A percentile compares a stretch with the other conserved stretches of the same genome.
These are phyloP conservation scores for Tetracentron sinense DNA, from an alignment of 164 flowering plant genomes.

Conservation along the genomic window DNA sequence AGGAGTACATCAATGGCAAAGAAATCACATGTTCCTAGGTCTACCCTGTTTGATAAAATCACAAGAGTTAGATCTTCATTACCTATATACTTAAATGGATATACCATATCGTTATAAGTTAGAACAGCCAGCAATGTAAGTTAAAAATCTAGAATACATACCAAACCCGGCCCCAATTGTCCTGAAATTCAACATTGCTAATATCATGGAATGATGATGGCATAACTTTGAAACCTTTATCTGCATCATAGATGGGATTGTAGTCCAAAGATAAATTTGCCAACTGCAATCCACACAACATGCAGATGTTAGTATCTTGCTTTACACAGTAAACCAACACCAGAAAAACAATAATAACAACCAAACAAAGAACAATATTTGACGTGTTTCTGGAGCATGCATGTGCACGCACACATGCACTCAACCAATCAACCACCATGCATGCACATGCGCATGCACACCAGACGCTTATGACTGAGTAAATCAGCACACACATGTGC, in stretches of 20 bases:
- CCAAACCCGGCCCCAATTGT: constrained; percentile 94
- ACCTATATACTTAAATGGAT: neutral
- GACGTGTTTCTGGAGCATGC: neutral
- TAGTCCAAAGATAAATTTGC: constrained; percentile 63
- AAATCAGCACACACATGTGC: no score
- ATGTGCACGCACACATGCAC: neutral
- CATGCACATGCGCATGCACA: no score
- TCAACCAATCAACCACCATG: no score
- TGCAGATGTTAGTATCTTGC: neutral
- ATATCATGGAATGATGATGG: constrained; percentile 94
- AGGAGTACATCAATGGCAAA: constrained; percentile 88
- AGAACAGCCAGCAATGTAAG: no score
- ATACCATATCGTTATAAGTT: neutral
- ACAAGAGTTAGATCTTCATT: constrained; percentile 2
- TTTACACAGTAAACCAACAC: neutral
- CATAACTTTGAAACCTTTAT: constrained; percentile 68
- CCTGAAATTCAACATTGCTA: constrained; percentile 90
- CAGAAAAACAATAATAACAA: neutral
- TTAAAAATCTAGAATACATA: constrained; percentile 32
- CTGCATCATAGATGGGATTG: constrained; percentile 71
- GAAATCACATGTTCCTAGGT: constrained; percentile 85
- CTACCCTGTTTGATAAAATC: constrained; percentile 65
- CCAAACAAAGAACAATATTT: neutral
- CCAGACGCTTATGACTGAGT: no score
- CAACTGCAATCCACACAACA: constrained; percentile 41